These are phyloP conservation scores for Epichloe hybrida DNA, from an alignment of 2,329 filamentous ascomycete species.

Conservation along the genomic window DNA sequence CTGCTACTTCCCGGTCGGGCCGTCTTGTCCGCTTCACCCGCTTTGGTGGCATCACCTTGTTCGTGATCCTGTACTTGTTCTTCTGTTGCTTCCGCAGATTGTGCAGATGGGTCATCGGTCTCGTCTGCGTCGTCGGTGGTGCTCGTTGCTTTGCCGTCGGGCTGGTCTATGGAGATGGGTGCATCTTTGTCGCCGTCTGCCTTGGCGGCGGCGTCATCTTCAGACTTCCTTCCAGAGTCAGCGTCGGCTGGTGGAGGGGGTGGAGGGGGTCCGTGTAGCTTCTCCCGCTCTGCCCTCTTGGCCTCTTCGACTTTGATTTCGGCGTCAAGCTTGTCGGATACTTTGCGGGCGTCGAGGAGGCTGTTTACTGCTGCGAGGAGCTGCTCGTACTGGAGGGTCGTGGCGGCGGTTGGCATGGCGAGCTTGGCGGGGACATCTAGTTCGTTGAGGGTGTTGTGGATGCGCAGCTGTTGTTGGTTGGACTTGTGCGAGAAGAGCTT, in stretches of 20 bases:
- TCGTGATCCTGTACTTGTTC: neutral
- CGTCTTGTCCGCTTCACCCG: slow-evolving; percentile 15
- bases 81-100: slow-evolving; percentile 8
- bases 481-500: slow-evolving; percentile 69
- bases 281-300: slow-evolving; percentile 41
- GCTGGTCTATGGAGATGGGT: slow-evolving; percentile 7
- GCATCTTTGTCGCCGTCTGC: slow-evolving; percentile 7
- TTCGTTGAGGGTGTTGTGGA: slow-evolving; percentile 57
- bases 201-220: neutral
- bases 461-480: slow-evolving; percentile 61
- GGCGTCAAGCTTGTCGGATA: slow-evolving; percentile 60
- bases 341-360: slow-evolving; percentile 60
- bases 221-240: neutral
- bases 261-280: slow-evolving; percentile 12
- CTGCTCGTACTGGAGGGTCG: slow-evolving; percentile 57
- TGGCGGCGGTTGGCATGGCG: slow-evolving; percentile 59
- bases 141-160: slow-evolving; percentile 8
- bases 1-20: slow-evolving; percentile 25
- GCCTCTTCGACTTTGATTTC: slow-evolving; percentile 51
- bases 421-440: slow-evolving; percentile 58
- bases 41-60: neutral
- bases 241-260: neutral
- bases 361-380: slow-evolving; percentile 54
- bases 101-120: neutral
- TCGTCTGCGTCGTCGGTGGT: slow-evolving; percentile 6